These are phyloP conservation scores for Colletotrichum godetiae DNA, from an alignment of 2,329 filamentous ascomycete species.

Conservation along the genomic window DNA sequence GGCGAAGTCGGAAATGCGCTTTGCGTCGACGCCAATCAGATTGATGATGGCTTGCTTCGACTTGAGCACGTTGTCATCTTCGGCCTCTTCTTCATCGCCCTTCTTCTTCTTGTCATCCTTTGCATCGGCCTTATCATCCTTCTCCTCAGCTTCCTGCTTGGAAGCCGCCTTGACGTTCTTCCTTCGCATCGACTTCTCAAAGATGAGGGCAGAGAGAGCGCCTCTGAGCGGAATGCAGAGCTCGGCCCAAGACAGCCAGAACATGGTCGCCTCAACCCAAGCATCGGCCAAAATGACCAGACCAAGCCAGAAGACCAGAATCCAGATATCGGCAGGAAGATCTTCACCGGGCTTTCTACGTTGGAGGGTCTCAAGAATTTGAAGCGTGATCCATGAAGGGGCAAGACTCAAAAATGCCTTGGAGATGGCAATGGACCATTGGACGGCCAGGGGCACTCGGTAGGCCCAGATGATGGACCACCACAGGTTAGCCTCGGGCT, in stretches of 20 bases:
- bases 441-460: constrained; percentile 63
- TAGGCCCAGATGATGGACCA: constrained; percentile 70
- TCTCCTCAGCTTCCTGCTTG: constrained; percentile 51
- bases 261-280: constrained; percentile 73
- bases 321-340: constrained; percentile 67
- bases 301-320: constrained; percentile 75
- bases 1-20: constrained; percentile 76
- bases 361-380: constrained; percentile 75
- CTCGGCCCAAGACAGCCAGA: constrained; percentile 73
- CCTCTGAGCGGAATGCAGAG: constrained; percentile 75
- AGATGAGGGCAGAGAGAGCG: constrained; percentile 78
- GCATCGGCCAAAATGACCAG: constrained; percentile 66
- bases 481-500: constrained; percentile 60
- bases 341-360: constrained; percentile 55
- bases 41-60: constrained; percentile 80
- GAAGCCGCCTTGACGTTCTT: constrained; percentile 79
- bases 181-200: constrained; percentile 79
- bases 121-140: constrained; percentile 44
- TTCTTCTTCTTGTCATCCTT: constrained; percentile 50
- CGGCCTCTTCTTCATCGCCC: constrained; percentile 64
- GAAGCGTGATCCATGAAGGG: constrained; percentile 76
- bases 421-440: constrained; percentile 67
- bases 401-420: constrained; percentile 72
- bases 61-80: constrained; percentile 47
- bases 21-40: constrained; percentile 80